Percentiles rank a stretch among this genome's conserved stretches.
phyloP scores from a whole-genome alignment of 78 protist species.

The Protostelium mycophagum region DNA sequence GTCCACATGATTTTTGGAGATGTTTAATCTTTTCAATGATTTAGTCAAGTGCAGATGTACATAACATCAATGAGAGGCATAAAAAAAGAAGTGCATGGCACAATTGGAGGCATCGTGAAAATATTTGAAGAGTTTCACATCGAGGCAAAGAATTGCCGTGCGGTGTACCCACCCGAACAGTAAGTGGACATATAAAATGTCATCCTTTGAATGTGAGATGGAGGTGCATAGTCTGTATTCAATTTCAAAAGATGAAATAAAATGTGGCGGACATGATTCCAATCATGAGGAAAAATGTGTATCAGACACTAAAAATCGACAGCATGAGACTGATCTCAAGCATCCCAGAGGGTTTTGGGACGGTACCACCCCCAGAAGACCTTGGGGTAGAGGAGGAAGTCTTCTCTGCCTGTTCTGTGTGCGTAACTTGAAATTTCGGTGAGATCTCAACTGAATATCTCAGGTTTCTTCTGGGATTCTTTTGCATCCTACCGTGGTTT shows the following conservation, averaged over 20 bases:
- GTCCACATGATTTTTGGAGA: not conserved
- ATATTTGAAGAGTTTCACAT: not conserved
- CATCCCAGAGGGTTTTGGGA: not conserved
- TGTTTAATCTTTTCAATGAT: not conserved
- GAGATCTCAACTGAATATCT: not conserved
- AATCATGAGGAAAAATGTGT: no score
- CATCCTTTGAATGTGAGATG: not conserved
- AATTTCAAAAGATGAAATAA: no score
- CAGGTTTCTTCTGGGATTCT: not conserved
- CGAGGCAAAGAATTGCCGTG: not conserved
- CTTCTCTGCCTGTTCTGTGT: not conserved
- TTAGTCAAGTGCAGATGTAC: not conserved
- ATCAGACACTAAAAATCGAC: no score
- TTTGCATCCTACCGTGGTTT: not conserved
- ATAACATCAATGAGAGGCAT: not conserved
- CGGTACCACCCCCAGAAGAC: not conserved
- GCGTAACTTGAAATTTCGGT: not conserved
- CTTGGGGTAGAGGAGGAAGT: not conserved
- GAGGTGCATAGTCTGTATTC: no score
- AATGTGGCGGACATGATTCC: no score
- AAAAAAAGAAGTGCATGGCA: not conserved
- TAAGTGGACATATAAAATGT: no score
- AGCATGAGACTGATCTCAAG: not conserved
- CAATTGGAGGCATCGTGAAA: not conserved
- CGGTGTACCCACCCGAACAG: not conserved